A percentile compares a stretch with the other conserved stretches of the same genome.
phyloP scores from a whole-genome alignment of 2,329 filamentous ascomycete species.

The Talaromyces sp. region DNA sequence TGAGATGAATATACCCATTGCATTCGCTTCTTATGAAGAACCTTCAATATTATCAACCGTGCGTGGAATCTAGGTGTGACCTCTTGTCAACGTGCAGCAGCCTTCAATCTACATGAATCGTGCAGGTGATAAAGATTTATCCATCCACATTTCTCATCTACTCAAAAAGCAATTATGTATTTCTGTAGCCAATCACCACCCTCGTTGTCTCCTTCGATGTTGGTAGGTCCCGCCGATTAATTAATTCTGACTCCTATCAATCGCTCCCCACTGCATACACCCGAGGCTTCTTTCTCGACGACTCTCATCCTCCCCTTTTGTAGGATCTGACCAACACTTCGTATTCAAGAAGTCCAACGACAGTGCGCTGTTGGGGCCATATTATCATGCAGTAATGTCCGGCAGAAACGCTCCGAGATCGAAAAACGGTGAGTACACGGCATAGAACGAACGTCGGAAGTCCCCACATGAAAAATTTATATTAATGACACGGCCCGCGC shows the following conservation, averaged over 20 bases:
- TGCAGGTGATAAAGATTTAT: background rate
- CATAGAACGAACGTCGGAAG: background rate
- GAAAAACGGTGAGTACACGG: conserved; percentile 32
- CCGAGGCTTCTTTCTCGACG: background rate
- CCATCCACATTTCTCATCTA: background rate
- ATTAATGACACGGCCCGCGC: conserved; percentile 3
- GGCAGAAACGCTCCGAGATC: conserved; percentile 39
- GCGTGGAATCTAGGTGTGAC: no score
- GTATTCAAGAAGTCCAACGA: background rate
- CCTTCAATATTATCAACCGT: background rate
- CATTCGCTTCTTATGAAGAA: background rate
- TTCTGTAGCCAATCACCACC: background rate
- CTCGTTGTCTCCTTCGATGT: background rate
- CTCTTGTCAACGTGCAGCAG: background rate
- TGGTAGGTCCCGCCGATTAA: background rate
- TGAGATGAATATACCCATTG: background rate
- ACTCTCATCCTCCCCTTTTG: background rate
- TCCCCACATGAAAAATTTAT: background rate
- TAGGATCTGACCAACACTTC: background rate
- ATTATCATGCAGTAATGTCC: conserved; percentile 26
- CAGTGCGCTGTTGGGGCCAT: background rate
- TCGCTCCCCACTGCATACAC: background rate
- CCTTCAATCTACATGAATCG: background rate
- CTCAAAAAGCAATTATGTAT: background rate
- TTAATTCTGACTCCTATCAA: background rate